Conservation (phyloP, 768 basidiomycete species). For the Termitomyces sp. region DNA sequence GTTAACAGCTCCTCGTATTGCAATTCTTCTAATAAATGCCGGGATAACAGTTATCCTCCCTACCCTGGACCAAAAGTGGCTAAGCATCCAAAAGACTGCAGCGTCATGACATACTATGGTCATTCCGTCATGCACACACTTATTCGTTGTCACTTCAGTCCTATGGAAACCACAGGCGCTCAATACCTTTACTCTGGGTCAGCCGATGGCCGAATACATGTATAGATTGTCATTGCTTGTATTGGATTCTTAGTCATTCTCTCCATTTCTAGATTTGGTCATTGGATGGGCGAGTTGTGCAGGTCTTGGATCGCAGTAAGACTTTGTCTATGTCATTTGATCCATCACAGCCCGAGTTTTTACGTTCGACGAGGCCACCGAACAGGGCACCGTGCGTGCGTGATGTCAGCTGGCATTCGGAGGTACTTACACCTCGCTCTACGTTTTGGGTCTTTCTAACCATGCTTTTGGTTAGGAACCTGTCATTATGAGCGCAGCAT, state of each 20-base stretch:
- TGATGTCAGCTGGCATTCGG: constrained; percentile 94
- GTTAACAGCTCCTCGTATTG: constrained; percentile 12
- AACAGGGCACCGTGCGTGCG: constrained; percentile 58
- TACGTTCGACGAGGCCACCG: constrained; percentile 24
- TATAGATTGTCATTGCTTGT: constrained; percentile 26
- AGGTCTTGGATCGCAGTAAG: constrained; percentile 76
- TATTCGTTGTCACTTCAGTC: constrained; percentile 96
- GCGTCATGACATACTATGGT: constrained; percentile 93
- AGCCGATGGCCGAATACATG: constrained; percentile 80
- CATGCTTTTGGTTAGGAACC: constrained; percentile 53
- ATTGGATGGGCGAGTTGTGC: constrained; percentile 81
- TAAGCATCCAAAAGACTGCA: constrained; percentile 85
- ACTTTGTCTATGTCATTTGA: constrained; percentile 67
- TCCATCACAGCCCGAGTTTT: constrained; percentile 63
- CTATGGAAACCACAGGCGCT: constrained; percentile 83
- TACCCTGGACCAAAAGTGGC: constrained; percentile 58
- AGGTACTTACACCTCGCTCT: constrained; percentile 34
- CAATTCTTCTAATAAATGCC: background rate
- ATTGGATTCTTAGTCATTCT: constrained; percentile 2
- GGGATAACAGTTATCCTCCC: constrained; percentile 42
- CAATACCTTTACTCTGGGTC: constrained; percentile 96
- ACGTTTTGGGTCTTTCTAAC: background rate
- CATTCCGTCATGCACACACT: constrained; percentile 88
- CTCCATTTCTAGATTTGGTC: constrained; percentile 76
- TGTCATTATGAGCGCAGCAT: constrained; percentile 86